Conservation (phyloP, 169 alveolate species). For the Eimeria tenella region DNA sequence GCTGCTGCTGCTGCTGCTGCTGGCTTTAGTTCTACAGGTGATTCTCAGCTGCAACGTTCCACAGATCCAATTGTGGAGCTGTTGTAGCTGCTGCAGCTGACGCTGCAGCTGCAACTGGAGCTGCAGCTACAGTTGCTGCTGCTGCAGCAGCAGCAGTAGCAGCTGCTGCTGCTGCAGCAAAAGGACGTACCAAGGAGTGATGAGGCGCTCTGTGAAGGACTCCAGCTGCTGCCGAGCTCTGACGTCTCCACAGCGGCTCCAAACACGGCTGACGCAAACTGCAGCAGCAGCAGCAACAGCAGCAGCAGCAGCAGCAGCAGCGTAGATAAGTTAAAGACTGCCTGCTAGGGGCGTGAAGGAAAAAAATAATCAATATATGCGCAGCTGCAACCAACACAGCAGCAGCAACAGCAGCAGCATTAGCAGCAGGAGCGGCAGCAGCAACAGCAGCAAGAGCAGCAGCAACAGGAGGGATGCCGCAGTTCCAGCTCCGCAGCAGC, state of each 20-base stretch:
- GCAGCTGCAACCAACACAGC: neutral
- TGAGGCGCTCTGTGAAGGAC: conserved; percentile 34
- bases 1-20: too few relatives aligned
- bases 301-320: conserved; percentile 26
- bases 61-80: neutral
- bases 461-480: neutral
- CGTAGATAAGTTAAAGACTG: neutral
- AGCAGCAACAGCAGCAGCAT: neutral
- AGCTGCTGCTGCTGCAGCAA: conserved; percentile 1
- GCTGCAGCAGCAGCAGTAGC: neutral
- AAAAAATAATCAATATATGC: neutral
- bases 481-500: neutral
- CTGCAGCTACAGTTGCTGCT: conserved; percentile 14
- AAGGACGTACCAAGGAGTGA: conserved; percentile 33
- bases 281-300: conserved; percentile 14
- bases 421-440: neutral
- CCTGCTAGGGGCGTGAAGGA: neutral
- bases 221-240: conserved; percentile 58
- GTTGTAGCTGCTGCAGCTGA: neutral
- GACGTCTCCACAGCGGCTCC: conserved; percentile 25
- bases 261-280: conserved; percentile 50
- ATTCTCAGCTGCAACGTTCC: too few relatives aligned
- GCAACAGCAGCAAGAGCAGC: neutral
- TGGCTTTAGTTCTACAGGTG: too few relatives aligned
- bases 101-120: neutral